Evolutionary conservation across 306 rosid genomes (phyloP).

Genomic region (Fagus sylvatica): DNA sequence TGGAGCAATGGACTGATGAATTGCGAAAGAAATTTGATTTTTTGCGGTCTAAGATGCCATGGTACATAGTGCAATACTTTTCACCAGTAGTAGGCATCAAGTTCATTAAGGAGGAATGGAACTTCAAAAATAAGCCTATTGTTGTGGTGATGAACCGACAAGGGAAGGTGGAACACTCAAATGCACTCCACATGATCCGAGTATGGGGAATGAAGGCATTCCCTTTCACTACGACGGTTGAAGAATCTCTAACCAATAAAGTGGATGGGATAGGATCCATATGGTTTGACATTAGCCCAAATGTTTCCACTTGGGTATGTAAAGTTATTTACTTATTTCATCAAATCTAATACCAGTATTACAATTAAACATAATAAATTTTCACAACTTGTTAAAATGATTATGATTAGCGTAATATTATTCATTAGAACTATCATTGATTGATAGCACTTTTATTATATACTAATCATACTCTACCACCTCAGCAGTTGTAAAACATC

Average conservation of each 20-base stretch:
- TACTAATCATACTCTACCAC: too few species aligned
- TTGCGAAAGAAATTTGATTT: constrained; percentile 44
- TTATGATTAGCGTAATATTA: too few species aligned
- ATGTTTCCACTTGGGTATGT: constrained; percentile 33
- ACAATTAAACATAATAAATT: too few species aligned
- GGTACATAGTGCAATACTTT: constrained; percentile 38
- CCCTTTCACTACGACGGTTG: constrained; percentile 21
- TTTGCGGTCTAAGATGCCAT: constrained; percentile 47
- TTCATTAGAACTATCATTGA: too few species aligned
- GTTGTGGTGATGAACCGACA: constrained; percentile 48
- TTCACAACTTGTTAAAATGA: too few species aligned
- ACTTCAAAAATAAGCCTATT: constrained; percentile 48
- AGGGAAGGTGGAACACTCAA: constrained; percentile 45
- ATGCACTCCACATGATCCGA: constrained; percentile 55
- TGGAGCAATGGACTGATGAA: constrained; percentile 51
- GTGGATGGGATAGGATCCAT: constrained; percentile 27
- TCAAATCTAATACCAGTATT: too few species aligned
- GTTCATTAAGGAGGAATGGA: constrained; percentile 58
- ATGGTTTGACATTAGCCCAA: neutral
- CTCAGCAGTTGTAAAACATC: too few species aligned
- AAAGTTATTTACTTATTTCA: neutral
- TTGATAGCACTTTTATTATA: too few species aligned
- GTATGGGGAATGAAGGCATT: constrained; percentile 54
- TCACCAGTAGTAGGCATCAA: constrained; percentile 37
- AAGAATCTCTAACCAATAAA: neutral